Percentiles rank a stretch among this genome's conserved stretches.
phyloP scores from a whole-genome alignment of 1,284 basidiomycete species.

The Xerocomus minutiporus region DNA sequence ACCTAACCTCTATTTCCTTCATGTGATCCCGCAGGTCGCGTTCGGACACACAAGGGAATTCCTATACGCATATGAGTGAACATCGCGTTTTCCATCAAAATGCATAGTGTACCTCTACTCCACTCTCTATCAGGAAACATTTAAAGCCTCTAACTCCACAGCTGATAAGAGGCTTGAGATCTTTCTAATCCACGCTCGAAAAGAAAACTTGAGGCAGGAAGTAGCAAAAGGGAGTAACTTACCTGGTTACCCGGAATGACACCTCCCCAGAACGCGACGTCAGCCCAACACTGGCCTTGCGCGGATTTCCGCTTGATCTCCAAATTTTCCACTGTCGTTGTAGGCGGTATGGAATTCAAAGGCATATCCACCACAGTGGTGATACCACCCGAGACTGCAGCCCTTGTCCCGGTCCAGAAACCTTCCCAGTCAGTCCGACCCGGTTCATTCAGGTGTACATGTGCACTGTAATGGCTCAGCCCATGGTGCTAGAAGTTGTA shows the following conservation, averaged over 20 bases:
- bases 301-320: slow-evolving; percentile 69
- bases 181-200: slow-evolving; percentile 33
- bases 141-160: slow-evolving; percentile 91
- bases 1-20: slow-evolving; percentile 62
- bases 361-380: slow-evolving; percentile 96
- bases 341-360: slow-evolving; percentile 91
- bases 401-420: slow-evolving; percentile 84
- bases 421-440: slow-evolving; percentile 93
- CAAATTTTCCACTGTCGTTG: slow-evolving; percentile 77
- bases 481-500: neutral
- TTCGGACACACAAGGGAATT: slow-evolving; percentile 83
- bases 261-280: slow-evolving; percentile 94
- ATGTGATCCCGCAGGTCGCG: slow-evolving; percentile 69
- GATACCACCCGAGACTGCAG: slow-evolving; percentile 85
- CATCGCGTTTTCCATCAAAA: slow-evolving; percentile 1
- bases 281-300: slow-evolving; percentile 69
- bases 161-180: slow-evolving; percentile 65
- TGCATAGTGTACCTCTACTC: slow-evolving; percentile 69
- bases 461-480: slow-evolving; percentile 49
- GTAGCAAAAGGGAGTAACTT: slow-evolving; percentile 7
- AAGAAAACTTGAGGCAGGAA: neutral
- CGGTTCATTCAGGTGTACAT: slow-evolving; percentile 92
- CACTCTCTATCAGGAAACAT: slow-evolving; percentile 91
- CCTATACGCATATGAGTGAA: slow-evolving; percentile 43
- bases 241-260: slow-evolving; percentile 87